Evolutionary conservation across 2,329 filamentous ascomycete genomes (phyloP).

Genomic region (Podosphaera fusca): DNA sequence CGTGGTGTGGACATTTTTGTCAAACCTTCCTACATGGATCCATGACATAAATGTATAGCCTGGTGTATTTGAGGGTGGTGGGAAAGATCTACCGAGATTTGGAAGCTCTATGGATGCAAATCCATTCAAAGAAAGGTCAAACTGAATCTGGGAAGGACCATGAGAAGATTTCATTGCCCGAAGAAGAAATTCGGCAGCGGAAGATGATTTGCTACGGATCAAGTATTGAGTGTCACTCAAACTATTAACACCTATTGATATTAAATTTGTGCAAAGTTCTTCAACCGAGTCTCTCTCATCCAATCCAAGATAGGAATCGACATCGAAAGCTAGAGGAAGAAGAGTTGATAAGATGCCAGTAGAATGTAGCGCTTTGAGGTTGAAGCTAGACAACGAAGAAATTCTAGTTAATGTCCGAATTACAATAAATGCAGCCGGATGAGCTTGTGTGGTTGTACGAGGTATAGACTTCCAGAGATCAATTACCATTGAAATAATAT

Average conservation of each 20-base stretch:
- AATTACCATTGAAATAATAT: slow-evolving; percentile 38
- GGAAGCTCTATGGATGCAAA: slow-evolving; percentile 78
- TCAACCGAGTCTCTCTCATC: slow-evolving; percentile 36
- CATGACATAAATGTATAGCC: slow-evolving; percentile 84
- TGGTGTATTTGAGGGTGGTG: slow-evolving; percentile 45
- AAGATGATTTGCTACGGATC: slow-evolving; percentile 26
- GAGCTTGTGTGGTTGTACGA: slow-evolving; percentile 20
- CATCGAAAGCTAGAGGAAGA: slow-evolving; percentile 35
- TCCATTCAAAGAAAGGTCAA: slow-evolving; percentile 72
- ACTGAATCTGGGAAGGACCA: slow-evolving; percentile 70
- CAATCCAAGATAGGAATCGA: slow-evolving; percentile 25
- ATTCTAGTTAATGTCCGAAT: slow-evolving; percentile 20
- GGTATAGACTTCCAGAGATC: slow-evolving; percentile 41
- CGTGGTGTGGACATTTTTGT: slow-evolving; percentile 68
- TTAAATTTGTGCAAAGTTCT: slow-evolving; percentile 43
- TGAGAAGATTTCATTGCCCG: slow-evolving; percentile 52
- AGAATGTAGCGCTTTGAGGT: slow-evolving; percentile 46
- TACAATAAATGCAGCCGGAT: slow-evolving; percentile 36
- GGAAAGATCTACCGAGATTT: slow-evolving; percentile 66
- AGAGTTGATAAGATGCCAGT: slow-evolving; percentile 48
- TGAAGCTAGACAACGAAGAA: slow-evolving; percentile 45
- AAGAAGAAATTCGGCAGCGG: slow-evolving; percentile 46
- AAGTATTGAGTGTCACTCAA: slow-evolving; percentile 70
- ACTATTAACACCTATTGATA: slow-evolving; percentile 52
- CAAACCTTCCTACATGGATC: slow-evolving; percentile 74